Evolutionary conservation across 805 yeast genomes (phyloP).

Genomic region (Candida hungchunana): DNA sequence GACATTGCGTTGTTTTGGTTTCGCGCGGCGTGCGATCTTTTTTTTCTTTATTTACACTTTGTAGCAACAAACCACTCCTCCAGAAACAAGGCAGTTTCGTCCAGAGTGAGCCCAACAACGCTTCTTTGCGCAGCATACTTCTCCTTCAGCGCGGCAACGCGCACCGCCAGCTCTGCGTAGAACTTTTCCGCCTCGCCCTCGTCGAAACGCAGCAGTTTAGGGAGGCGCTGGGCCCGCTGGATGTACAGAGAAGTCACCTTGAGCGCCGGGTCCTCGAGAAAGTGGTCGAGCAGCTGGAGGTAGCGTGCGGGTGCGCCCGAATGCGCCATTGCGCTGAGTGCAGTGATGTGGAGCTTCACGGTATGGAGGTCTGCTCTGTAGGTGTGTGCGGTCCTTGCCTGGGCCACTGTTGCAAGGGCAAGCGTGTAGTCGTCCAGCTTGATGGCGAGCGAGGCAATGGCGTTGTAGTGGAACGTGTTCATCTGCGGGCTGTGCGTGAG

Average conservation of each 20-base stretch:
- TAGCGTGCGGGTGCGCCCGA: constrained; percentile 4
- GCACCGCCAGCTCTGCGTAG: too few species aligned
- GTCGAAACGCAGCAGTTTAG: background rate
- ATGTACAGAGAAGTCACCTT: background rate
- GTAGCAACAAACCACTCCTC: too few species aligned
- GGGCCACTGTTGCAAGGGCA: constrained; percentile 11
- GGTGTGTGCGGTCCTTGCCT: constrained; percentile 11
- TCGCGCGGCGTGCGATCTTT: too few species aligned
- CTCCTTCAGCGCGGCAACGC: too few species aligned
- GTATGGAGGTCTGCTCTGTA: constrained; percentile 5
- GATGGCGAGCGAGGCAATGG: constrained; percentile 9
- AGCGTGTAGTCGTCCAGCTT: constrained; percentile 3
- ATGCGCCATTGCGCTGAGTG: constrained; percentile 7
- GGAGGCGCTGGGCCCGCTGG: constrained; percentile 1
- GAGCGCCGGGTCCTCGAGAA: constrained; percentile 2
- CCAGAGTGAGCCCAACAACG: too few species aligned
- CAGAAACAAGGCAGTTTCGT: too few species aligned
- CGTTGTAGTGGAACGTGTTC: constrained; percentile 7
- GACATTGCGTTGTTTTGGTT: too few species aligned
- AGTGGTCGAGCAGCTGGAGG: constrained; percentile 3
- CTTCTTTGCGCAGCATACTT: too few species aligned
- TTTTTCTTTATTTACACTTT: too few species aligned
- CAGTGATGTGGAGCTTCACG: constrained; percentile 7
- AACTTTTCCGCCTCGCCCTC: too few species aligned
- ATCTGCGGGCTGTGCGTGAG: constrained; percentile 3